These are phyloP conservation scores for Clitopilus passeckerianus DNA, from an alignment of 768 basidiomycete genomes.

Conservation along the genomic window DNA sequence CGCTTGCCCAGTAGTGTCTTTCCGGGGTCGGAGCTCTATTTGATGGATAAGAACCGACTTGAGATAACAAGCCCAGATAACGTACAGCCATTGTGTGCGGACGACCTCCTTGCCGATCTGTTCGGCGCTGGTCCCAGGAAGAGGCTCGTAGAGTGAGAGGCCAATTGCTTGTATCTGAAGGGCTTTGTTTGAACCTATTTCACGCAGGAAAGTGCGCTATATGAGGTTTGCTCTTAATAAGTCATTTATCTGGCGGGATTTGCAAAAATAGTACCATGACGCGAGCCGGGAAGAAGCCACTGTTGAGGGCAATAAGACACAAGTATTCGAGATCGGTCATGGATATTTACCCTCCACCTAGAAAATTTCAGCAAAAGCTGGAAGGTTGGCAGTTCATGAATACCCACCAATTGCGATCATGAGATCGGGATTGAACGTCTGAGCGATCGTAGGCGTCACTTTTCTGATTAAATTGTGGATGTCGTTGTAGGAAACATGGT, in stretches of 20 bases:
- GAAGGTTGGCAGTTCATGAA: background rate
- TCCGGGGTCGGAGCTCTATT: slow-evolving; percentile 57
- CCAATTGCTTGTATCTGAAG: slow-evolving; percentile 97
- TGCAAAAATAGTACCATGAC: slow-evolving; percentile 53
- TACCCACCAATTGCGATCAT: slow-evolving; percentile 73
- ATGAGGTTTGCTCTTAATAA: background rate
- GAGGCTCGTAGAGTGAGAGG: slow-evolving; percentile 88
- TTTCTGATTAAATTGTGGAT: slow-evolving; percentile 84
- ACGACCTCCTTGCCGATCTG: slow-evolving; percentile 82
- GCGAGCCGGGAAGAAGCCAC: slow-evolving; percentile 95
- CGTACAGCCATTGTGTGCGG: slow-evolving; percentile 92
- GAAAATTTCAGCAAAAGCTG: background rate
- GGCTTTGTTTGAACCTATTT: slow-evolving; percentile 61
- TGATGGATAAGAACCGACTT: slow-evolving; percentile 1
- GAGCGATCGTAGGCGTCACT: slow-evolving; percentile 61
- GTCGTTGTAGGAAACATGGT: slow-evolving; percentile 84
- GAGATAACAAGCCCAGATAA: background rate
- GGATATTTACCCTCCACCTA: slow-evolving; percentile 76
- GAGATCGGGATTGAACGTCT: slow-evolving; percentile 80
- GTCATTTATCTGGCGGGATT: slow-evolving; percentile 1
- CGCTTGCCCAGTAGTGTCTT: slow-evolving; percentile 74
- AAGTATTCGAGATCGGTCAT: slow-evolving; percentile 11
- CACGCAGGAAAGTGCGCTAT: slow-evolving; percentile 82
- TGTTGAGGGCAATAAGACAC: slow-evolving; percentile 20
- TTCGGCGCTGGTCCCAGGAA: slow-evolving; percentile 69